Percentiles rank a stretch among this genome's conserved stretches.
These are phyloP conservation scores for Penicillium sp. DNA, from an alignment of 2,329 filamentous ascomycete species.

Conservation along the genomic window DNA sequence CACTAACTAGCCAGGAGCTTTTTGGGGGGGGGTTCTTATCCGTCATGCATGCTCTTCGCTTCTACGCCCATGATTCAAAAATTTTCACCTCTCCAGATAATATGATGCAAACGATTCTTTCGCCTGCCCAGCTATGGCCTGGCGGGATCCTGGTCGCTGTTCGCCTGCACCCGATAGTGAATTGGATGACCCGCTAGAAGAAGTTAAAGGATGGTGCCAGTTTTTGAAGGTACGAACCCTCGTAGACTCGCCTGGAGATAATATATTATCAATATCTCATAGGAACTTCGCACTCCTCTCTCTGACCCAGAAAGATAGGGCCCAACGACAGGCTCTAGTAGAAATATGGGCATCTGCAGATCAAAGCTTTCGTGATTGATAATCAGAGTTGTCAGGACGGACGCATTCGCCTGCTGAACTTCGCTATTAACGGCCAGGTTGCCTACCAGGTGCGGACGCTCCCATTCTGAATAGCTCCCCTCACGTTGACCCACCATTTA, in stretches of 20 bases:
- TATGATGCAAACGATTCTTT: background rate
- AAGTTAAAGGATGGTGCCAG: background rate
- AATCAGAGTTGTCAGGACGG: background rate
- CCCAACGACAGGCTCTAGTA: background rate
- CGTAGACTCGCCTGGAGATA: background rate
- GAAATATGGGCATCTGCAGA: background rate
- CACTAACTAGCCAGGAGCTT: background rate
- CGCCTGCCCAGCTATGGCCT: background rate
- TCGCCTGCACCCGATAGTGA: background rate
- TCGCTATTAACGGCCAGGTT: background rate
- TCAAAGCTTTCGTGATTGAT: background rate
- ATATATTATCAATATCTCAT: background rate
- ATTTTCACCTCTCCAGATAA: background rate
- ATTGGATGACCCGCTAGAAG: background rate
- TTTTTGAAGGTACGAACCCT: background rate
- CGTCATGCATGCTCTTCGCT: background rate
- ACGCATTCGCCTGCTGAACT: background rate
- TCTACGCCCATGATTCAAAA: background rate
- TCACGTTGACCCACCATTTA: background rate
- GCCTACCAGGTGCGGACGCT: background rate
- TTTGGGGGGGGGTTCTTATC: background rate
- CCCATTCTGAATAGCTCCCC: background rate
- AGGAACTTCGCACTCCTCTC: background rate
- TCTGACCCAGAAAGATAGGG: background rate
- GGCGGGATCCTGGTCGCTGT: background rate